Percentiles rank a stretch among this genome's conserved stretches.
phyloP scores from a whole-genome alignment of 176 grass and related monocot genomes.

The Calamus simplicifolius region DNA sequence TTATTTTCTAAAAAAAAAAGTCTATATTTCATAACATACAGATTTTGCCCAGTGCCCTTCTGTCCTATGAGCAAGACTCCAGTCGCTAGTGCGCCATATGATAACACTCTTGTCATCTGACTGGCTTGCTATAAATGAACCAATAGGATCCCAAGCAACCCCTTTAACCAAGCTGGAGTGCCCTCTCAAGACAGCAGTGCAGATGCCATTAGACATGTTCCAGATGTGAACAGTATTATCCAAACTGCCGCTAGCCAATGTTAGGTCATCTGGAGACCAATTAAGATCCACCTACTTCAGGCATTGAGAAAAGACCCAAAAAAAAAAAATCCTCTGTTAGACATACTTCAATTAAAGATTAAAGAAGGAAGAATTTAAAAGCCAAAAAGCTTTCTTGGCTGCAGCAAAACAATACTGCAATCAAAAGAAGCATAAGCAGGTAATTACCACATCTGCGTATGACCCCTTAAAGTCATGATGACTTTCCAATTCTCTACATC shows the following conservation, averaged over 20 bases:
- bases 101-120: constrained; percentile 97
- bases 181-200: constrained; percentile 82
- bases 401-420: too few species aligned
- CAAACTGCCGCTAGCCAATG: constrained; percentile 81
- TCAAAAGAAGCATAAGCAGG: neutral
- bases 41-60: constrained; percentile 97
- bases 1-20: constrained; percentile 20
- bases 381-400: neutral
- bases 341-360: neutral
- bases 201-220: constrained; percentile 83
- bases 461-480: constrained; percentile 86
- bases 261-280: constrained; percentile 95
- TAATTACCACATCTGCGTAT: constrained; percentile 99
- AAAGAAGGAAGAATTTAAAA: constrained; percentile 11
- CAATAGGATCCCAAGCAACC: constrained; percentile 97
- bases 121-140: constrained; percentile 90
- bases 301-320: constrained; percentile 12
- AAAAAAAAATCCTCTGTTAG: neutral
- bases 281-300: constrained; percentile 94
- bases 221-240: constrained; percentile 98
- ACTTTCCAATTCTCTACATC: constrained; percentile 99
- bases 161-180: constrained; percentile 98
- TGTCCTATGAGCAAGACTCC: constrained; percentile 90
- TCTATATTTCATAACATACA: constrained; percentile 35
- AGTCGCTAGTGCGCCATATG: constrained; percentile 93